These are phyloP conservation scores for Hypsizygus marmoreus DNA, from an alignment of 768 basidiomycete genomes.

Conservation along the genomic window DNA sequence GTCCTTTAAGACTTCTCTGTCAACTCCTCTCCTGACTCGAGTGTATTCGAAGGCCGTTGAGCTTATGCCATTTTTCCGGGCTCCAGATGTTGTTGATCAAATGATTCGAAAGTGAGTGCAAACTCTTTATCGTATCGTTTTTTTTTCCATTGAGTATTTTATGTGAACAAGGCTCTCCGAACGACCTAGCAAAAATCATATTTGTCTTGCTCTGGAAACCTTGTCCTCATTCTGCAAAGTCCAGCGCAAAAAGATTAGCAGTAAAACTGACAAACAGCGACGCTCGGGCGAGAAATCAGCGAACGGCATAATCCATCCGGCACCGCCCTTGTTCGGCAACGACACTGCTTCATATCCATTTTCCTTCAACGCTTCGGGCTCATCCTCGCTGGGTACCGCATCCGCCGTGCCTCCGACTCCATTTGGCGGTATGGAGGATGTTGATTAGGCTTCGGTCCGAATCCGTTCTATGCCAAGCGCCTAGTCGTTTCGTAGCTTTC, in stretches of 20 bases:
- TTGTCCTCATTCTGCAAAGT: slow-evolving; percentile 50
- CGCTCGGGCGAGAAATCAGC: slow-evolving; percentile 16
- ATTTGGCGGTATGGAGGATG: slow-evolving; percentile 30
- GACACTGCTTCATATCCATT: not conserved
- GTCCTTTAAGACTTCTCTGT: slow-evolving; percentile 39
- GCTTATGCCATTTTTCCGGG: slow-evolving; percentile 60
- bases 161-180: slow-evolving; percentile 46
- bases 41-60: slow-evolving; percentile 47
- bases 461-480: no score
- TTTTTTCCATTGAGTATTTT: not conserved
- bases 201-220: slow-evolving; percentile 52
- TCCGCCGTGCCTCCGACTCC: slow-evolving; percentile 3
- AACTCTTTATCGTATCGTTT: slow-evolving; percentile 1
- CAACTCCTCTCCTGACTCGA: slow-evolving; percentile 30
- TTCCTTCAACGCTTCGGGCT: no score
- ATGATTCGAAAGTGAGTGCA: slow-evolving; percentile 55
- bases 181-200: slow-evolving; percentile 52
- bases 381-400: no score
- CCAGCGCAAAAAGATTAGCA: slow-evolving; percentile 44
- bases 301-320: slow-evolving; percentile 9
- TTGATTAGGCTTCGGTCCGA: slow-evolving; percentile 35
- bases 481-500: no score
- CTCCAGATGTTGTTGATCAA: slow-evolving; percentile 52
- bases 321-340: not conserved
- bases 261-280: slow-evolving; percentile 21